Conservation (phyloP, 163 green algal genomes). For the Coccomyxa subellipsoidea region DNA sequence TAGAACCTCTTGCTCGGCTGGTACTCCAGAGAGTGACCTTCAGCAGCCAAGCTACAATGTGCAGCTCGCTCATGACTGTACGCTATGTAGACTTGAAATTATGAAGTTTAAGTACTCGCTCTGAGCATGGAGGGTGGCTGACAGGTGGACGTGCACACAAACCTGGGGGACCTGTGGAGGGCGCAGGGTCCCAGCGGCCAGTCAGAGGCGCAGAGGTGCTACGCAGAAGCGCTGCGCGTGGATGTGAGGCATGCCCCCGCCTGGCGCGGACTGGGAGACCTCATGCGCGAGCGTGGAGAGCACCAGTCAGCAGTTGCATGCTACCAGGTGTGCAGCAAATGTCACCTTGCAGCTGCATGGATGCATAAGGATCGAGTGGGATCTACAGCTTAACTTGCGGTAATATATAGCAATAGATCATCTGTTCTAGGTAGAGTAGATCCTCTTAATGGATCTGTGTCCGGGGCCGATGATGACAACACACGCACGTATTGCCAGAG, state of each 20-base stretch:
- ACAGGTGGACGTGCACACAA: slow-evolving; percentile 66
- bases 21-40: no score
- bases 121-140: background rate
- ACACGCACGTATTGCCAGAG: slow-evolving; percentile 2
- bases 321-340: slow-evolving; percentile 45
- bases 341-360: no score
- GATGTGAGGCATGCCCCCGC: slow-evolving; percentile 54
- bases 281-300: slow-evolving; percentile 52
- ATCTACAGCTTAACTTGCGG: no score
- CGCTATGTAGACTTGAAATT: no score
- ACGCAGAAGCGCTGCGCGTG: slow-evolving; percentile 54
- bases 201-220: slow-evolving; percentile 55
- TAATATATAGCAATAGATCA: no score
- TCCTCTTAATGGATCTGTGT: background rate
- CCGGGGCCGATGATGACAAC: background rate
- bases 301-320: slow-evolving; percentile 44
- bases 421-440: background rate
- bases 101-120: background rate
- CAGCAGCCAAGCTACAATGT: no score
- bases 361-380: no score
- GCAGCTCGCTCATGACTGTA: no score
- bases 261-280: slow-evolving; percentile 71
- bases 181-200: slow-evolving; percentile 43
- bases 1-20: no score
- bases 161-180: slow-evolving; percentile 73